Percentiles rank a stretch among this genome's conserved stretches.
phyloP scores from a whole-genome alignment of 192 early-diverging fungal species.

The Pecoramyces ruminantium region DNA sequence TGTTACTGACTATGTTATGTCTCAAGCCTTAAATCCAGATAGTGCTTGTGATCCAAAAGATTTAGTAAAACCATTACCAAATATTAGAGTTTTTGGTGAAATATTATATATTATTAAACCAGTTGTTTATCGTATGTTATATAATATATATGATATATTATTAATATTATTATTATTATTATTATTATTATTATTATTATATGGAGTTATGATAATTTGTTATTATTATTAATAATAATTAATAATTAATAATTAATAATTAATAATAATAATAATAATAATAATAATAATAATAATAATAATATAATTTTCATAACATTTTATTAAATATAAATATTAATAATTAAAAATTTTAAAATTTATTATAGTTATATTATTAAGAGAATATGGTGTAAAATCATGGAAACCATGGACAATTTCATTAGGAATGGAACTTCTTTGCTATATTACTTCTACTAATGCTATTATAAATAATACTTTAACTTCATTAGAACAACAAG shows the following conservation, averaged over 20 bases:
- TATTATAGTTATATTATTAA: background rate
- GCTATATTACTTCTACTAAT: background rate
- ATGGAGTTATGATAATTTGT: too few species aligned
- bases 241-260: too few species aligned
- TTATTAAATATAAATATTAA: too few species aligned
- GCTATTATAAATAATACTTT: background rate
- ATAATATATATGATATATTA: too few species aligned
- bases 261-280: too few species aligned
- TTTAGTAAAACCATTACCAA: background rate
- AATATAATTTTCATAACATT: too few species aligned
- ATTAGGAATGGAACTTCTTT: background rate
- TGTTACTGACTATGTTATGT: background rate
- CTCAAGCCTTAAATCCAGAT: background rate
- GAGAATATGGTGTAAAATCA: background rate
- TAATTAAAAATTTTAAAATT: too few species aligned
- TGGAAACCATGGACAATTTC: background rate
- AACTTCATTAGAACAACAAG: background rate
- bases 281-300: too few species aligned
- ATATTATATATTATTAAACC: background rate
- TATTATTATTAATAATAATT: too few species aligned
- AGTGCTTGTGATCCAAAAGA: background rate
- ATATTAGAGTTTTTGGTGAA: background rate
- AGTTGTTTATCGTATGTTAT: background rate
- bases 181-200: too few species aligned
- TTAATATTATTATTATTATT: too few species aligned